Evolutionary conservation across 2,329 filamentous ascomycete species (phyloP), one percentile per base, ranked within the genome.

Genomic region (Venturia effusa): DNA sequence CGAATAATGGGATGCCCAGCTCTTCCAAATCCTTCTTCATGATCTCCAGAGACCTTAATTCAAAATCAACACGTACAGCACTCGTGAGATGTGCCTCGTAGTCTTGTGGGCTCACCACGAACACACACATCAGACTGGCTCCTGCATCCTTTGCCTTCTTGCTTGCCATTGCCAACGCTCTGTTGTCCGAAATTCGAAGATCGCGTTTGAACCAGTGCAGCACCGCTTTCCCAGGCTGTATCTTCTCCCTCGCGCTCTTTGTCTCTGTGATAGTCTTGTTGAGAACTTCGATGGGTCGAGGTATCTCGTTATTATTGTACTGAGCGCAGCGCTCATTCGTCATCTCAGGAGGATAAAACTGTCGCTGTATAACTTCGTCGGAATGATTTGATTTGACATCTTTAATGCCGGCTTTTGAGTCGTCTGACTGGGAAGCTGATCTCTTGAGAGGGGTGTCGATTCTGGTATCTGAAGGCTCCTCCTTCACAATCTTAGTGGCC

Each of bases 341-440:
- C 87, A 97, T 95, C 72, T 96, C 91, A 0, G 84, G 83, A 0
- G 91, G 91, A 69, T 96, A 97, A 76, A 87, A 96, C 59, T 89
- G 84, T 34, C 77, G 71, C 51, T 80, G 75, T 8, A 80, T 74
- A 40, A 79, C 64, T 67, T 74, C 73, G 69, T 75, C 74, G 39
- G 71, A 64, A 63, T 77, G 71, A 39, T 72, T 70, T 63, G 76
- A 72, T 65, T 76, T 74, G 22, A 8, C 2, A 15, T 51, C 22
- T 51, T 51, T 27, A 8, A 15, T 24, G 4, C 22, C 10, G 67
- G 74, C 74, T 0, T 62, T 19, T 7, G 4, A 57, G 10, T 15
- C 11, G 51, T 5, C 40, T 19, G 15, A 59, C 51, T 48, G 22
- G 65, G 22, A 24, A 45, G 55, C 37, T 24, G 39, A 30, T 37